Conservation (phyloP, 441 rosid species). For the Gossypium aridum region DNA sequence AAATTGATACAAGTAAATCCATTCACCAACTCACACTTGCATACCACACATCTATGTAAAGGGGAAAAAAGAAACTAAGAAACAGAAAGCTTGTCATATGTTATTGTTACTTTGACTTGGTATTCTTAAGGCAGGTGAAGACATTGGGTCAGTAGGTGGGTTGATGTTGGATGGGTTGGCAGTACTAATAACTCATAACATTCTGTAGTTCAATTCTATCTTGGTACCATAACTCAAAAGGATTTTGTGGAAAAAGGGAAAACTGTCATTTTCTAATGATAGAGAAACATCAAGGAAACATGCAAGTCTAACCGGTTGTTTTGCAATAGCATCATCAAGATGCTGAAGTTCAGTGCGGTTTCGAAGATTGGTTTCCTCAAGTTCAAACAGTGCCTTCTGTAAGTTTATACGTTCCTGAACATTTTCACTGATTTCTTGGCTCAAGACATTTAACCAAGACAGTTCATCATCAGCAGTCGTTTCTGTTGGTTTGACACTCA, state of each 20-base stretch:
- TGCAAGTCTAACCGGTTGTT: constrained; percentile 51
- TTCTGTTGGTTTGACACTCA: constrained; percentile 66
- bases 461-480: constrained; percentile 76
- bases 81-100: neutral
- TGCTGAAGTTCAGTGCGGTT: constrained; percentile 77
- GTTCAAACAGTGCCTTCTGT: constrained; percentile 90
- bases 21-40: neutral
- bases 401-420: constrained; percentile 91
- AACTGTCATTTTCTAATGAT: neutral
- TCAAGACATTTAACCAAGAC: constrained; percentile 81
- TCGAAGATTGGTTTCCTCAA: constrained; percentile 77
- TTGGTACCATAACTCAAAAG: neutral
- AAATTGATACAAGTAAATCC: constrained; percentile 2
- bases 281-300: neutral
- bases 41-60: neutral
- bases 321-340: constrained; percentile 85
- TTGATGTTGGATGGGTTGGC: neutral
- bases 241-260: neutral
- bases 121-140: neutral
- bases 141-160: neutral
- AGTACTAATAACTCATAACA: constrained; percentile 2
- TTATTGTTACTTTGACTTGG: neutral
- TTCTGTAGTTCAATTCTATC: neutral
- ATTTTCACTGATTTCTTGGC: constrained; percentile 93
- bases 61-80: neutral